A percentile compares a stretch with the other conserved stretches of the same genome.
Evolutionary conservation across 2,329 filamentous ascomycete species (phyloP).

Genomic region (Sarocladiaceae sp.): DNA sequence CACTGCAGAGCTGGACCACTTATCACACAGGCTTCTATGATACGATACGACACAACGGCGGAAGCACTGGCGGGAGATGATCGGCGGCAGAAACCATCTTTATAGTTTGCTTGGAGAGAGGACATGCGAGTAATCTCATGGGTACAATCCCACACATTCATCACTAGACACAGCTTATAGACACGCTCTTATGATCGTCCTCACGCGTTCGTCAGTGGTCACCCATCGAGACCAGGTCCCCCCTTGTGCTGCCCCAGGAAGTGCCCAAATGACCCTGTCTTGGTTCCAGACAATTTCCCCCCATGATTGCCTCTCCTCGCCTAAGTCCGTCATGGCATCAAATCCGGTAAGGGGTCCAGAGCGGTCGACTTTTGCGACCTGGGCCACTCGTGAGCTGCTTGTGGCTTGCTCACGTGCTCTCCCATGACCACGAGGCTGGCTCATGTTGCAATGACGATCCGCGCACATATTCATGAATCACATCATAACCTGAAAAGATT

Average conservation of each 20-base stretch:
- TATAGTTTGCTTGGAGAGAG: no score
- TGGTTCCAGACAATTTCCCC: not conserved
- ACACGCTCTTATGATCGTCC: slow-evolving; percentile 8
- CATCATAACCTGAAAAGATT: no score
- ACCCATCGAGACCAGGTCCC: not conserved
- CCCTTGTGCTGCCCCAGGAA: not conserved
- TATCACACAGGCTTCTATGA: no score
- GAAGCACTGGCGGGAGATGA: no score
- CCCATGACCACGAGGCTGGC: not conserved
- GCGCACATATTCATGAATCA: no score
- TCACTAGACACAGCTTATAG: no score
- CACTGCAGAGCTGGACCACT: no score
- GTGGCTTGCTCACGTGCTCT: not conserved
- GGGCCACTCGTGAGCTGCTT: not conserved
- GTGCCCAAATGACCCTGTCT: slow-evolving; percentile 5
- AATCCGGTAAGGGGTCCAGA: not conserved
- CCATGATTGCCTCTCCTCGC: not conserved
- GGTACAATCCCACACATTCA: no score
- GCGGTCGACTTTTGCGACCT: not conserved
- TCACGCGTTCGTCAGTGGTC: not conserved
- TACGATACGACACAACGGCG: no score
- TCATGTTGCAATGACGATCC: no score
- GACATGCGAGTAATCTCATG: no score
- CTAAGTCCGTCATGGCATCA: slow-evolving; percentile 7
- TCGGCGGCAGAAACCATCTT: no score